phyloP scores from a whole-genome alignment of 257 asterid genomes.

The Vinca minor region DNA sequence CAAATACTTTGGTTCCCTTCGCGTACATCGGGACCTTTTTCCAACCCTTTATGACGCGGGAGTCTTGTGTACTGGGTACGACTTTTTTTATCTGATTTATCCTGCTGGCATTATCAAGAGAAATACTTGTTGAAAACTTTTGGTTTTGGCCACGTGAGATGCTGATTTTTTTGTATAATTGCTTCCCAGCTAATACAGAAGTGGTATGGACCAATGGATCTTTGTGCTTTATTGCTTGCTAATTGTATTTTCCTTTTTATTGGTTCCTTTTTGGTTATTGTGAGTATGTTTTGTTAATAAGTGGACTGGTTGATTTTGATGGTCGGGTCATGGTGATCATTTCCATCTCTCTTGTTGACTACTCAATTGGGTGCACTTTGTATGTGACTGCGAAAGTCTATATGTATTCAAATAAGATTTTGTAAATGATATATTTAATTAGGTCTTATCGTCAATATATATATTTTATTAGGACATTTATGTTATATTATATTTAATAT shows the following conservation, averaged over 20 bases:
- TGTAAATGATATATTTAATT: too few species aligned
- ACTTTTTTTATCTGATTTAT: background rate
- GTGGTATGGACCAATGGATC: background rate
- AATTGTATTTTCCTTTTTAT: background rate
- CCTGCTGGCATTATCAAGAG: background rate
- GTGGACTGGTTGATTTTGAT: background rate
- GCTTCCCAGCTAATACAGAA: background rate
- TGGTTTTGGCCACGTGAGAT: constrained; percentile 3
- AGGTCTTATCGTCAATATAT: too few species aligned
- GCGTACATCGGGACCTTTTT: too few species aligned
- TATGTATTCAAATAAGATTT: too few species aligned
- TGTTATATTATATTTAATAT: too few species aligned
- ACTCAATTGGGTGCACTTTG: too few species aligned
- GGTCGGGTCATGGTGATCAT: too few species aligned
- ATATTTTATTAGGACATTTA: too few species aligned
- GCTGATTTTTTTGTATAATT: constrained; percentile 3
- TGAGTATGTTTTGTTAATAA: background rate
- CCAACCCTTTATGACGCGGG: too few species aligned
- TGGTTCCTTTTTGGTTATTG: background rate
- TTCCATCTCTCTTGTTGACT: background rate
- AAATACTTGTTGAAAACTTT: background rate
- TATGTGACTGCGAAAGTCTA: too few species aligned
- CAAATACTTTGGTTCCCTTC: too few species aligned
- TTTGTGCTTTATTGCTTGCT: background rate
- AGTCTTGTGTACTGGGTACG: too few species aligned